These are phyloP conservation scores for Candida jianshihensis DNA, from an alignment of 805 yeast species.

Conservation along the genomic window DNA sequence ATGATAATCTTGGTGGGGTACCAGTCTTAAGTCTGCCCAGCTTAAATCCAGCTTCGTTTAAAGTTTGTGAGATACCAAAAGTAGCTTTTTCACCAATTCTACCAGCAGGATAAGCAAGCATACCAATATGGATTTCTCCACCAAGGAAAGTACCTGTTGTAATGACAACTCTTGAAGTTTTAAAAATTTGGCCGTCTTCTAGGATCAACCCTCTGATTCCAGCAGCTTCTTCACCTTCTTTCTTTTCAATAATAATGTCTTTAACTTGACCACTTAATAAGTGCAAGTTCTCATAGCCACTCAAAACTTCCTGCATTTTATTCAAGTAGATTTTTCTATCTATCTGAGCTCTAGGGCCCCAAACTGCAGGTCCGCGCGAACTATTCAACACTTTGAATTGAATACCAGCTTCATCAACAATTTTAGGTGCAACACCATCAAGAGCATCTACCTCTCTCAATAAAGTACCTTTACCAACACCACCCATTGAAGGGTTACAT, in stretches of 20 bases:
- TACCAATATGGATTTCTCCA: conserved; percentile 91
- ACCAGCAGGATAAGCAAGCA: conserved; percentile 78
- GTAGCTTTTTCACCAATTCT: conserved; percentile 91
- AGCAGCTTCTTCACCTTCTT: conserved; percentile 11
- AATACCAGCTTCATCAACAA: conserved; percentile 91
- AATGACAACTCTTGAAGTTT: conserved; percentile 65
- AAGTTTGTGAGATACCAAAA: conserved; percentile 77
- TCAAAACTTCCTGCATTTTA: conserved; percentile 71
- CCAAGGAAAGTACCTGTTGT: conserved; percentile 95
- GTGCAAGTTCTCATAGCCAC: conserved; percentile 46
- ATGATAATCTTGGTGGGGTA: conserved; percentile 86
- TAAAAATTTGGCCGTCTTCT: conserved; percentile 55
- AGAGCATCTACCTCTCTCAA: conserved; percentile 91
- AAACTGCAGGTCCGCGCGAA: conserved; percentile 92
- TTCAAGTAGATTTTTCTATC: conserved; percentile 72
- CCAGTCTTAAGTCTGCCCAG: conserved; percentile 94
- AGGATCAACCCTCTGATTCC: conserved; percentile 67
- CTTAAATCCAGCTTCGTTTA: conserved; percentile 68
- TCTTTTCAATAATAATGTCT: conserved; percentile 63
- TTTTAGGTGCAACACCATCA: conserved; percentile 81
- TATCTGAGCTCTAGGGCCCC: conserved; percentile 97
- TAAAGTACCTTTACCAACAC: conserved; percentile 94
- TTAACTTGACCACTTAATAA: conserved; percentile 70
- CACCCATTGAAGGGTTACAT: conserved; percentile 97
- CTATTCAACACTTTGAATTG: conserved; percentile 82